These are phyloP conservation scores for Lolium multiflorum DNA, from an alignment of 176 grass and related monocot species.

Conservation along the genomic window DNA sequence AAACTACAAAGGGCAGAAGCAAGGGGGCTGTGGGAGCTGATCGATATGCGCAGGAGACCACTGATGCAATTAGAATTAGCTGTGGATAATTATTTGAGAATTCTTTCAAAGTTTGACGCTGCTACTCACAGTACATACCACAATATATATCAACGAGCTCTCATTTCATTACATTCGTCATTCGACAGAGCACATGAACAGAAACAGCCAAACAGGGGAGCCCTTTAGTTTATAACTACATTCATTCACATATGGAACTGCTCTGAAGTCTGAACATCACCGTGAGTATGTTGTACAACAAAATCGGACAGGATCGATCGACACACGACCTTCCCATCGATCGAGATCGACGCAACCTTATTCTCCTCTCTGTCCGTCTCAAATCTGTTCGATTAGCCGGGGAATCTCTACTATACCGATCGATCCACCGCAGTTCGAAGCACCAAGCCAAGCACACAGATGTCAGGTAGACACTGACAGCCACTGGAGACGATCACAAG, in stretches of 20 bases:
- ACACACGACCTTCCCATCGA: background rate
- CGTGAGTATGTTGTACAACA: slow-evolving; percentile 21
- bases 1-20: no score
- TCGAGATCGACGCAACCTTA: background rate
- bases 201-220: background rate
- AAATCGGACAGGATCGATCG: slow-evolving; percentile 29
- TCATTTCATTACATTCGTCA: background rate
- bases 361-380: slow-evolving; percentile 2
- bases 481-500: slow-evolving; percentile 50
- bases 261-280: slow-evolving; percentile 40
- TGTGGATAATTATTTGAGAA: background rate
- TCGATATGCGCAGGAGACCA: no score
- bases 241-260: slow-evolving; percentile 36
- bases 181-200: slow-evolving; percentile 21
- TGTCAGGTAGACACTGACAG: background rate
- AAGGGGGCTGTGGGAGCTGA: no score
- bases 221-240: slow-evolving; percentile 30
- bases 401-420: slow-evolving; percentile 19
- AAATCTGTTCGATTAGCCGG: slow-evolving; percentile 34
- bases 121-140: background rate
- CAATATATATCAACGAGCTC: background rate
- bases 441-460: background rate
- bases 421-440: background rate
- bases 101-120: background rate
- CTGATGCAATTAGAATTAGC: no score